Conservation (phyloP, 371 early-diverging fungal genomes). For the Syncephalastrum sp. region DNA sequence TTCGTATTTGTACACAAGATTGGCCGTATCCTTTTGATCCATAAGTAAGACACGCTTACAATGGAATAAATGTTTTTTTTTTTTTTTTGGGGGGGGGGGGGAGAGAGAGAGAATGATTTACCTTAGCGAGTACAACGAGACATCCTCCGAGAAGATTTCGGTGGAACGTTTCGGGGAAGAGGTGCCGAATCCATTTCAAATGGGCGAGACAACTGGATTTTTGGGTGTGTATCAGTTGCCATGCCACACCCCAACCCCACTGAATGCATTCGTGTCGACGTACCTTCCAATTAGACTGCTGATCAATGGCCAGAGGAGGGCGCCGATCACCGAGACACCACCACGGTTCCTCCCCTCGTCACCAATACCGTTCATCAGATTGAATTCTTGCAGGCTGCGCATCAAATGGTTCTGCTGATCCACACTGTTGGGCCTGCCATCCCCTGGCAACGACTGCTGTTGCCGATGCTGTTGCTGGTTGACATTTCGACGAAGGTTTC, state of each 20-base stretch:
- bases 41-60: too few species aligned
- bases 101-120: conserved; percentile 7
- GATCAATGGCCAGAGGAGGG: conserved; percentile 52
- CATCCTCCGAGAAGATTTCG: conserved; percentile 64
- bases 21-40: conserved; percentile 32
- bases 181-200: conserved; percentile 43
- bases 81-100: too few species aligned
- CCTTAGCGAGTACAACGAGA: conserved; percentile 60
- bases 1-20: conserved; percentile 43
- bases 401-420: too few species aligned
- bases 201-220: conserved; percentile 44
- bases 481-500: conserved; percentile 4
- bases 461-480: conserved; percentile 12
- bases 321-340: conserved; percentile 52
- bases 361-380: conserved; percentile 1
- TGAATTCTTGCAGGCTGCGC: too few species aligned
- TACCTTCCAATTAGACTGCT: conserved; percentile 47
- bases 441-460: neutral
- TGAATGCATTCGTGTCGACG: neutral
- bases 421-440: too few species aligned
- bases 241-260: neutral
- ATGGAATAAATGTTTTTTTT: too few species aligned
- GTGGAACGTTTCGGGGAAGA: conserved; percentile 60
- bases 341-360: conserved; percentile 7
- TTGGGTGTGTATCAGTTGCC: neutral